A percentile compares a stretch with the other conserved stretches of the same genome.
Evolutionary conservation across 139 green algal species (phyloP).

Genomic region (Chlamydomonas sp.): DNA sequence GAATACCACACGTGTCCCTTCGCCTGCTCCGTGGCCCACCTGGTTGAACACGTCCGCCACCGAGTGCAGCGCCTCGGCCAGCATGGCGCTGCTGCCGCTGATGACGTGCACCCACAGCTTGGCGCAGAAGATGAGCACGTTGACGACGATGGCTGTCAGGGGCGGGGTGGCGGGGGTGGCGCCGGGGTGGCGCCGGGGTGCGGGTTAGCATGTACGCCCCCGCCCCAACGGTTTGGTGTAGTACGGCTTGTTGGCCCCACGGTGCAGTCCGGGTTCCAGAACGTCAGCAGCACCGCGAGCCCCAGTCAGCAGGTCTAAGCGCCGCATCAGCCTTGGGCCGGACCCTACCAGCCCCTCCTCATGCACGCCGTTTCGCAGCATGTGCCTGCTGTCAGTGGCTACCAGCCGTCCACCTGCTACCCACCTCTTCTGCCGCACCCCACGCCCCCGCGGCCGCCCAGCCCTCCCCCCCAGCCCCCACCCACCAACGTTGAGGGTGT

Average conservation of each 20-base stretch:
- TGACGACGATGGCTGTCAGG: constrained; percentile 61
- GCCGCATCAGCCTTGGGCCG: background rate
- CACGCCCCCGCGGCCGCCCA: background rate
- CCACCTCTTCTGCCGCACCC: background rate
- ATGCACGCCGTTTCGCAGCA: background rate
- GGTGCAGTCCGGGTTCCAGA: background rate
- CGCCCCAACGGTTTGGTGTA: background rate
- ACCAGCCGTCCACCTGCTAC: background rate
- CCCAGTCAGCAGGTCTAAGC: background rate
- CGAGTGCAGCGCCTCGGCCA: constrained; percentile 91
- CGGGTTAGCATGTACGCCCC: no score
- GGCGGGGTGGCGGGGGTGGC: background rate
- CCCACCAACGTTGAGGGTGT: constrained; percentile 53
- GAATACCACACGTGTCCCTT: background rate
- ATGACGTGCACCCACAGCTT: constrained; percentile 70
- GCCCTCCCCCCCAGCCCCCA: background rate
- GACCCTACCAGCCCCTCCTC: no score
- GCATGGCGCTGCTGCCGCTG: constrained; percentile 76
- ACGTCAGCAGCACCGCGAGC: no score
- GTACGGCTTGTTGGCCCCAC: background rate
- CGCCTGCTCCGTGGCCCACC: constrained; percentile 32
- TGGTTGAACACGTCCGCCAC: constrained; percentile 92
- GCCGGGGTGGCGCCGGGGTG: background rate
- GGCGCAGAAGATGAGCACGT: constrained; percentile 70
- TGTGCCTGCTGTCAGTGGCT: background rate